These are phyloP conservation scores for Fragosphaeria purpurea DNA, from an alignment of 2,329 filamentous ascomycete species.

Conservation along the genomic window DNA sequence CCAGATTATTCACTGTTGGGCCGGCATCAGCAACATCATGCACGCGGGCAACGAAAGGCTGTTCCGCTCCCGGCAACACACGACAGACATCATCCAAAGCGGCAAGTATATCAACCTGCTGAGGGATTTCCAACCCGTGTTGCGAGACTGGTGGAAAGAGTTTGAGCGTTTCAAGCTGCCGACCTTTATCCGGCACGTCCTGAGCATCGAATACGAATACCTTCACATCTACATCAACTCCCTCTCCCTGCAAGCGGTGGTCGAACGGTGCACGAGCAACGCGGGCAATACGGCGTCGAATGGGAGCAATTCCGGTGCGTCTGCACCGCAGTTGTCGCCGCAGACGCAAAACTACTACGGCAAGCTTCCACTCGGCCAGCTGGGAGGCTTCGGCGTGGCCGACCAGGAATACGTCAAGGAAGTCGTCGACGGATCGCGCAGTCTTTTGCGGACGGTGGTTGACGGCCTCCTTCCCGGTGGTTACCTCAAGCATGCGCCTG, in stretches of 20 bases:
- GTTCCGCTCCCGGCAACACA: slow-evolving; percentile 79
- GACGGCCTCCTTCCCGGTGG: slow-evolving; percentile 64
- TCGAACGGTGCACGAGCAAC: slow-evolving; percentile 74
- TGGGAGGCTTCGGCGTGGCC: slow-evolving; percentile 53
- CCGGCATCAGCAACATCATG: slow-evolving; percentile 87
- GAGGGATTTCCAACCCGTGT: slow-evolving; percentile 67
- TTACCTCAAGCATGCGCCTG: slow-evolving; percentile 72
- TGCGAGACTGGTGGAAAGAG: slow-evolving; percentile 69
- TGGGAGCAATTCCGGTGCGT: slow-evolving; percentile 16
- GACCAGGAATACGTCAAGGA: slow-evolving; percentile 67
- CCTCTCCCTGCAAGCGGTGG: slow-evolving; percentile 84
- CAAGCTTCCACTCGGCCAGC: slow-evolving; percentile 51
- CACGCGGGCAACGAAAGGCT: slow-evolving; percentile 80
- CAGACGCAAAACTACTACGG: slow-evolving; percentile 57
- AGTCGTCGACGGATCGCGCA: slow-evolving; percentile 68
- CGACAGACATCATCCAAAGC: slow-evolving; percentile 77
- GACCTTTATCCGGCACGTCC: slow-evolving; percentile 59
- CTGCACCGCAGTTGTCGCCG: slow-evolving; percentile 39
- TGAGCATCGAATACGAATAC: slow-evolving; percentile 93
- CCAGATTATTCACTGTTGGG: slow-evolving; percentile 78
- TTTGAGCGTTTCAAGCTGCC: slow-evolving; percentile 69
- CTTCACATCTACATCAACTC: slow-evolving; percentile 93
- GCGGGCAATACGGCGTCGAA: slow-evolving; percentile 18
- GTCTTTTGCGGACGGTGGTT: slow-evolving; percentile 66
- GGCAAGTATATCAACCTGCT: slow-evolving; percentile 75